phyloP scores from a whole-genome alignment of 805 yeast genomes.

The Candida khao-thaluensis region DNA sequence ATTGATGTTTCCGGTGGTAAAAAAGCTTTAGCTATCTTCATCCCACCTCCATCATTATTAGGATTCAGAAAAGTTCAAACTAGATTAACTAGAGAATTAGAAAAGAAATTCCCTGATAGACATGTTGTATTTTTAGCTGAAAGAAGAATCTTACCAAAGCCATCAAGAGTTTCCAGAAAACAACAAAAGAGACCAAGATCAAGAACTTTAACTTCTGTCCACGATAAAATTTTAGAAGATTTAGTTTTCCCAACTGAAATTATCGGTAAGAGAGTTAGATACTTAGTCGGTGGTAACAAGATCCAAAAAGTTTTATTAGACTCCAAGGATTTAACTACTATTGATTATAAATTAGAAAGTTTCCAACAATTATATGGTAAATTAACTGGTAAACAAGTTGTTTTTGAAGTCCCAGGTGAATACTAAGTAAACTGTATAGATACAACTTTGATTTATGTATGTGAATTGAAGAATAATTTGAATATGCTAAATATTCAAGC shows the following conservation, averaged over 20 bases:
- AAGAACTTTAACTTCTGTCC: slow-evolving; percentile 98
- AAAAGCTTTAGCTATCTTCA: slow-evolving; percentile 97
- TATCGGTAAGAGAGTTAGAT: slow-evolving; percentile 98
- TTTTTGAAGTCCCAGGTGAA: slow-evolving; percentile 79
- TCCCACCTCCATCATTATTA: slow-evolving; percentile 91
- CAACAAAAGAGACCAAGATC: slow-evolving; percentile 99
- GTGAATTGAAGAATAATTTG: too few relatives aligned
- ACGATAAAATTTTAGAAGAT: slow-evolving; percentile 98
- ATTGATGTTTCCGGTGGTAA: slow-evolving; percentile 97
- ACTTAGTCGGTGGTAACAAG: slow-evolving; percentile 98
- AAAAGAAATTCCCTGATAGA: slow-evolving; percentile 99
- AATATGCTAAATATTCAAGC: too few relatives aligned
- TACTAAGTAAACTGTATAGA: slow-evolving; percentile 10
- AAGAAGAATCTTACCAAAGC: slow-evolving; percentile 99
- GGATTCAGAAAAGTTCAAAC: slow-evolving; percentile 97
- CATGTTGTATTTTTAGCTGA: slow-evolving; percentile 99
- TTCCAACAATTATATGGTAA: slow-evolving; percentile 98
- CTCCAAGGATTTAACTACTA: slow-evolving; percentile 94
- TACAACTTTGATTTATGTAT: too few relatives aligned
- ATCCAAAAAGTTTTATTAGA: slow-evolving; percentile 96
- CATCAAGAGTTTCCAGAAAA: slow-evolving; percentile 92
- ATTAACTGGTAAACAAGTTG: slow-evolving; percentile 99
- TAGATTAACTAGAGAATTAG: slow-evolving; percentile 98
- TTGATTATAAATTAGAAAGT: slow-evolving; percentile 98
- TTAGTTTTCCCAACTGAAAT: slow-evolving; percentile 99